Evolutionary conservation across 257 asterid species (phyloP), one percentile per base, ranked within the genome.

Genomic region (Echites panduratus): DNA sequence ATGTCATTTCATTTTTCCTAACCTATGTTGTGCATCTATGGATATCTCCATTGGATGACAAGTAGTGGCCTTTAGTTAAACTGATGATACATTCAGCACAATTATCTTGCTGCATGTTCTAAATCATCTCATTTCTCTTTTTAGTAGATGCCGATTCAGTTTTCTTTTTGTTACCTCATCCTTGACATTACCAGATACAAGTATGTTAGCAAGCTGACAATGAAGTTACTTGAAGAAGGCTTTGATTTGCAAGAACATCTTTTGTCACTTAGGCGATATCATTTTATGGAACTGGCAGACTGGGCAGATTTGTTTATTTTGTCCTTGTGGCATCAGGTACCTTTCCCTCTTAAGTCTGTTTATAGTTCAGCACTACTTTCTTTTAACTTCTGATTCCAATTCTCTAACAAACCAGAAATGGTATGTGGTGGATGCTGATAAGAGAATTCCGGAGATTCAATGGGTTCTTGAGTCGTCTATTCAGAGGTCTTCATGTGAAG

Each of bases 401-500:
- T 71, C 59, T 82, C 54, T 65, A 66, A 73, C 77, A 65, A 80
- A 68, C 54, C 90, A 95, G 98, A 95, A 89, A 89, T 93, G 97
- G 97, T 82, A 80, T 88, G 88, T 78, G 75, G 78, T 64, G 50
- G 98, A 92, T 82, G 88, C 85, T 57, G 90, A 85, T 83, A 92
- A 87, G 83, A 87, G 96, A 82, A 85, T 90, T 76, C 87, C 94
- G 50, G 96, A 90, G 84, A 92, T 92, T 79, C 99, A 90, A 79
- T 96, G 92, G 75, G 80, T 86, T 81, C 97, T 95, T 76, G 97
- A 88, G 84, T 82, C 89, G 87, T 90, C 99, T 74, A 83, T 90
- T 72, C 98, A 83, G 78, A 92, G 97, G 86, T 95, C 99, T 76
- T 95, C 98, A 62, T 92, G 99, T 84, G 97, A 95, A 85, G 93